These are phyloP conservation scores for Hypoxylon intermedium DNA, from an alignment of 495 filamentous ascomycete species.

Conservation along the genomic window DNA sequence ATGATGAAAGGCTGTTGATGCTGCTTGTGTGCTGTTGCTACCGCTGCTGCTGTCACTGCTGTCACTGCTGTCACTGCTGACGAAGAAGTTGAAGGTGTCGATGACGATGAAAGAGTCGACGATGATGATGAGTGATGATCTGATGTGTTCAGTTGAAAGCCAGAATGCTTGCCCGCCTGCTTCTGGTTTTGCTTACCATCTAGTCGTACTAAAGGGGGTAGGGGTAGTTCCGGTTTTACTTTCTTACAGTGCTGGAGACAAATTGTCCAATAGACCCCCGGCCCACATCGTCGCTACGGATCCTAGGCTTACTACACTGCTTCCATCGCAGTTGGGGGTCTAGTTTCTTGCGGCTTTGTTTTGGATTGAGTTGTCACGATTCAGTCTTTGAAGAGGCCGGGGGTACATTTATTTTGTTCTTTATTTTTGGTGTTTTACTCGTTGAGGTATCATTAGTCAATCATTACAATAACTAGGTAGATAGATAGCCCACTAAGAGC, in stretches of 20 bases:
- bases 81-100: constrained; percentile 5
- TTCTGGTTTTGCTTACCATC: constrained; percentile 6
- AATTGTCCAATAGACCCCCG: constrained; percentile 3
- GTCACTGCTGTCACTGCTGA: constrained; percentile 13
- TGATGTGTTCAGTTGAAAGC: constrained; percentile 13
- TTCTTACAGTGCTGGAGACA: constrained; percentile 20
- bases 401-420: constrained; percentile 2
- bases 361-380: constrained; percentile 12
- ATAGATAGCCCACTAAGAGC: constrained; percentile 30
- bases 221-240: constrained; percentile 24
- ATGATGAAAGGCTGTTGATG: constrained; percentile 4
- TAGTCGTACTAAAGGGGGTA: constrained; percentile 5
- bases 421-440: constrained; percentile 13
- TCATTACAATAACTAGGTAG: constrained; percentile 30
- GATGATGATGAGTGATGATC: constrained; percentile 21
- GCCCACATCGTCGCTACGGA: background rate
- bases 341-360: constrained; percentile 8
- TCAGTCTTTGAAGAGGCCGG: constrained; percentile 12
- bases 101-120: constrained; percentile 10
- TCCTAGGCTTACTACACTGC: background rate
- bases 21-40: background rate
- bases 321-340: constrained; percentile 7
- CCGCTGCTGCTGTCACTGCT: background rate
- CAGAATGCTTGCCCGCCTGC: constrained; percentile 3
- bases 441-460: constrained; percentile 38